Base-by-base conservation (phyloP, 2,329 filamentous ascomycete genomes). In the Clonostachys solani region DNA sequence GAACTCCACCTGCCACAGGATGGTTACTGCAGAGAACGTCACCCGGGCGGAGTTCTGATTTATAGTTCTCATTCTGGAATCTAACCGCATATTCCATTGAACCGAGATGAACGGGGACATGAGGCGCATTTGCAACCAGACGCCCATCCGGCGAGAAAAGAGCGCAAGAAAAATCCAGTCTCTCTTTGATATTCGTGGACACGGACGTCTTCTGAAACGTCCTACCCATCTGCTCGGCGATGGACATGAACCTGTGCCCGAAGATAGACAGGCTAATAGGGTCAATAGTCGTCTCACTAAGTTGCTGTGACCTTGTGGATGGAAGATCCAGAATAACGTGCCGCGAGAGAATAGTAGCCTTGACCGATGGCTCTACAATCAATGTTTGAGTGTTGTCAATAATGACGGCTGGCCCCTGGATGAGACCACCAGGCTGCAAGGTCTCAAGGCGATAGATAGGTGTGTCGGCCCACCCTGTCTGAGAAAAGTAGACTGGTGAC, bases 91-190 rank as follows among this genome's bases (percentile, higher is more conserved):
- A 88, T 16, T 83, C 84, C 87, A 90, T 91, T 33, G 81, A 86
- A n/a, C 87, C 87, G 4, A 91, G 68, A 60, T 89, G 86, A 1
- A 89, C 86, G 0, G 87, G 87, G 2, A 91, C 72, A 67, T 91
- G 86, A 0, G 87, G 87, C 12, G 87, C 80, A 60, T 89, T 89
- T 1, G 85, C 85, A 2, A 90, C 86, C 2, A 91, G 69, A 0
- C 84, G 83, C 8, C 87, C 87, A 23, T 84, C 81, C 0, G 83
- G 77, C 40, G 87, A 86, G 56, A 92, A 92, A 0, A 92, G 67
- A 2, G 87, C 87, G 48, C 87, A 92, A 0, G 84, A 89, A 58
- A 89, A 92, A 54, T 92, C 87, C 0, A 92, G 72, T n/a, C 87
- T 76, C 57, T 92, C 87, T 55, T 92, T 86, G 62, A 91, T 86